A percentile compares a stretch with the other conserved stretches of the same genome.
Conservation (phyloP, 352 stramenopile species). For the Pythium vanterpoolii region DNA sequence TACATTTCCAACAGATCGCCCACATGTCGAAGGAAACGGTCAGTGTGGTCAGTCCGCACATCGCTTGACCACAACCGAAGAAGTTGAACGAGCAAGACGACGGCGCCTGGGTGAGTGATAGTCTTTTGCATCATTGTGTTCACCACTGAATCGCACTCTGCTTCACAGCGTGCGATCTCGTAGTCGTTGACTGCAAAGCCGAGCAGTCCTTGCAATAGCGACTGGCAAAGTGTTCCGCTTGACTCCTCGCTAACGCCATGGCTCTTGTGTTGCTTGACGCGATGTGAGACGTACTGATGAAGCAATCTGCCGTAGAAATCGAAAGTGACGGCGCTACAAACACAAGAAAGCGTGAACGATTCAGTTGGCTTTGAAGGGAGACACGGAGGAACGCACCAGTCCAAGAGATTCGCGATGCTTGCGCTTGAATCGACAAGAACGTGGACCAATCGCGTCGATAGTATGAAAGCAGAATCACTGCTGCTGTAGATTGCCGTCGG, state of each 20-base stretch:
- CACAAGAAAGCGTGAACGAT: not conserved
- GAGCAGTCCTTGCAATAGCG: conserved; percentile 3
- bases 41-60: not conserved
- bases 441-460: conserved; percentile 20
- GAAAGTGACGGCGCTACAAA: conserved; percentile 25
- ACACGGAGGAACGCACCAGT: conserved; percentile 15
- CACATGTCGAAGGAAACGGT: conserved; percentile 7
- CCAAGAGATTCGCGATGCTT: conserved; percentile 18
- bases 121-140: not conserved
- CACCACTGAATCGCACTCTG: not conserved
- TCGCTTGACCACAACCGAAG: conserved; percentile 16
- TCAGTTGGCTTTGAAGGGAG: not conserved
- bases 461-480: conserved; percentile 16
- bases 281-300: conserved; percentile 13
- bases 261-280: not conserved
- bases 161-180: not conserved
- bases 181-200: conserved; percentile 17
- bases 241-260: not conserved
- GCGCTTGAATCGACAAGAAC: conserved; percentile 16
- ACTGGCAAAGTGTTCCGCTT: not conserved
- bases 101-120: conserved; percentile 17
- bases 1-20: conserved; percentile 13
- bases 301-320: conserved; percentile 30
- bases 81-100: conserved; percentile 19
- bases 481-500: not conserved